Percentiles rank a stretch among this genome's conserved stretches.
Evolutionary conservation across 139 green algal genomes (phyloP).

Genomic region (Chlorella sp.): DNA sequence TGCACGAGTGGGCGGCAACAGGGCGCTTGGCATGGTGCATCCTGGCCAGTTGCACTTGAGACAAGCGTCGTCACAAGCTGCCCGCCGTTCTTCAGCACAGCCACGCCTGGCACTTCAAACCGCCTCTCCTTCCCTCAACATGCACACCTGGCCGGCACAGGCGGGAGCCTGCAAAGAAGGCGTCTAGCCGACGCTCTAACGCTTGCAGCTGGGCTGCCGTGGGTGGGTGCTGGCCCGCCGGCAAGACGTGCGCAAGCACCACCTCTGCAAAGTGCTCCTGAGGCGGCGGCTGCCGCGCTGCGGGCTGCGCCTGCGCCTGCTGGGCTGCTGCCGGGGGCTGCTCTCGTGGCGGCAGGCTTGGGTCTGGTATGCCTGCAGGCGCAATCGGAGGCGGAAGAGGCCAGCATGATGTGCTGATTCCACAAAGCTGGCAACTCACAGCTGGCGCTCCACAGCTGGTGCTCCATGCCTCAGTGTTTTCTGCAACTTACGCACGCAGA

Average conservation of each 20-base stretch:
- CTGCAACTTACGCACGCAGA: too few species aligned
- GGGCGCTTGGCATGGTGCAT: too few species aligned
- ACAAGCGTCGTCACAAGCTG: too few species aligned
- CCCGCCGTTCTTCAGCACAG: too few species aligned
- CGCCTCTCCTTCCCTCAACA: background rate
- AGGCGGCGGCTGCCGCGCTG: background rate
- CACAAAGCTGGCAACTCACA: too few species aligned
- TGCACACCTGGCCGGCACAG: conserved; percentile 3
- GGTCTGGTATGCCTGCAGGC: conserved; percentile 14
- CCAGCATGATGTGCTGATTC: too few species aligned
- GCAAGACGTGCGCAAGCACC: conserved; percentile 21
- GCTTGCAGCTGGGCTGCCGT: background rate
- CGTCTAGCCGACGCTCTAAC: conserved; percentile 4
- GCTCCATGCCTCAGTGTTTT: too few species aligned
- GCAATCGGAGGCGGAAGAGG: too few species aligned
- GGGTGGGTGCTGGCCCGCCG: background rate
- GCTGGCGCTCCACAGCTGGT: too few species aligned
- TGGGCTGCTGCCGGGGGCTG: background rate
- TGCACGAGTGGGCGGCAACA: background rate
- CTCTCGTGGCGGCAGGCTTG: background rate
- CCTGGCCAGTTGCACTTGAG: too few species aligned
- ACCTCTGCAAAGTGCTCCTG: conserved; percentile 31
- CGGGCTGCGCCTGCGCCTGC: background rate
- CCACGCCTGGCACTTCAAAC: too few species aligned
- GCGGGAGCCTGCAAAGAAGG: conserved; percentile 17